These are phyloP conservation scores for Euclidium syriacum DNA, from an alignment of 345 rosid genomes.

Conservation along the genomic window DNA sequence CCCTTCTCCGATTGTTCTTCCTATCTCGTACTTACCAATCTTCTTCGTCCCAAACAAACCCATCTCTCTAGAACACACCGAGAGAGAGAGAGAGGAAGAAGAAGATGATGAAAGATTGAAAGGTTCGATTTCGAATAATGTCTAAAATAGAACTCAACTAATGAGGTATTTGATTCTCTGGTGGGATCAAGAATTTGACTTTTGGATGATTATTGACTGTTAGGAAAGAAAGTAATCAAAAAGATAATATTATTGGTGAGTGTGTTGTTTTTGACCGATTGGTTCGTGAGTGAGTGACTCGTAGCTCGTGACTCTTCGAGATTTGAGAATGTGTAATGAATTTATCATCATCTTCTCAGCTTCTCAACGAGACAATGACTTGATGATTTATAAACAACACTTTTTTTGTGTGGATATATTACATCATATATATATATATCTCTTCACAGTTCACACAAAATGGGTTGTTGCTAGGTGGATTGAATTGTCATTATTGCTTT, in stretches of 20 bases:
- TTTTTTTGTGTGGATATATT: constrained; percentile 11
- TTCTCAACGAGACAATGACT: constrained; percentile 6
- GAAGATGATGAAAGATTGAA: background rate
- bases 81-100: background rate
- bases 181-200: constrained; percentile 19
- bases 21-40: constrained; percentile 65
- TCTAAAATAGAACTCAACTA: background rate
- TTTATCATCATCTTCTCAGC: background rate
- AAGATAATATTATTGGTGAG: constrained; percentile 7
- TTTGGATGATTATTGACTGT: constrained; percentile 12
- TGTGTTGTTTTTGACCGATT: constrained; percentile 7
- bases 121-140: background rate
- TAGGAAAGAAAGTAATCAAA: background rate
- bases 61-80: background rate
- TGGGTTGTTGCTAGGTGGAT: constrained; percentile 11
- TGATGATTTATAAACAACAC: background rate
- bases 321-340: constrained; percentile 13
- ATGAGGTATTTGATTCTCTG: background rate
- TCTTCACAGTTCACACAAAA: background rate
- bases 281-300: constrained; percentile 12
- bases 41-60: constrained; percentile 34
- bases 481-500: constrained; percentile 1
- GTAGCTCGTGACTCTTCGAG: constrained; percentile 24
- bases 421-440: no score
- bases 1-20: constrained; percentile 82